phyloP scores from a whole-genome alignment of 371 early-diverging fungal genomes.

The Parasitella parasitica region DNA sequence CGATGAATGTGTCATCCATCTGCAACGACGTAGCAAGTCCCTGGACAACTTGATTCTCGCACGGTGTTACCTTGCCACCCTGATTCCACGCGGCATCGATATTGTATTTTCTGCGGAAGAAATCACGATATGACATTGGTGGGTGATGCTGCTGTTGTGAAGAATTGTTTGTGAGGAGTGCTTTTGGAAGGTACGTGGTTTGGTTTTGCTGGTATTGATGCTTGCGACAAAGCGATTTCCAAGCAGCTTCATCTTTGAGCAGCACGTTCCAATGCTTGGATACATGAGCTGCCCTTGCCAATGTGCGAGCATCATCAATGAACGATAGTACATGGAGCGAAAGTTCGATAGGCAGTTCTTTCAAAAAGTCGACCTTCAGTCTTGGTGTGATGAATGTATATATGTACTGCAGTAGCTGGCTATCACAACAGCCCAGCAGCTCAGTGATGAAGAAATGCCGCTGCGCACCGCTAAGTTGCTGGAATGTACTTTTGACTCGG shows the following conservation, averaged over 20 bases:
- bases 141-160: background rate
- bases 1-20: slow-evolving; percentile 75
- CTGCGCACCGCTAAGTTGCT: slow-evolving; percentile 25
- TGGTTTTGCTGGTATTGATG: slow-evolving; percentile 19
- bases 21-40: slow-evolving; percentile 79
- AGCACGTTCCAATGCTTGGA: slow-evolving; percentile 68
- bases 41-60: slow-evolving; percentile 64
- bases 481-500: slow-evolving; percentile 27
- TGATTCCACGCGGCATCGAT: slow-evolving; percentile 70
- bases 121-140: slow-evolving; percentile 58
- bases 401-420: slow-evolving; percentile 47
- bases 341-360: slow-evolving; percentile 69
- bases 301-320: slow-evolving; percentile 58
- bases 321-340: slow-evolving; percentile 66
- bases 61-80: slow-evolving; percentile 56
- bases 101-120: slow-evolving; percentile 64
- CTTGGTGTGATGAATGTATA: slow-evolving; percentile 51
- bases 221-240: slow-evolving; percentile 39
- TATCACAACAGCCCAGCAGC: slow-evolving; percentile 45
- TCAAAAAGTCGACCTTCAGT: slow-evolving; percentile 73
- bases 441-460: slow-evolving; percentile 29
- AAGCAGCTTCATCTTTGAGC: slow-evolving; percentile 54
- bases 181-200: background rate
- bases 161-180: slow-evolving; percentile 10
- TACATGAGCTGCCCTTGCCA: slow-evolving; percentile 70